phyloP scores from a whole-genome alignment of 1,284 basidiomycete species.

The Heterobasidion parviporum region DNA sequence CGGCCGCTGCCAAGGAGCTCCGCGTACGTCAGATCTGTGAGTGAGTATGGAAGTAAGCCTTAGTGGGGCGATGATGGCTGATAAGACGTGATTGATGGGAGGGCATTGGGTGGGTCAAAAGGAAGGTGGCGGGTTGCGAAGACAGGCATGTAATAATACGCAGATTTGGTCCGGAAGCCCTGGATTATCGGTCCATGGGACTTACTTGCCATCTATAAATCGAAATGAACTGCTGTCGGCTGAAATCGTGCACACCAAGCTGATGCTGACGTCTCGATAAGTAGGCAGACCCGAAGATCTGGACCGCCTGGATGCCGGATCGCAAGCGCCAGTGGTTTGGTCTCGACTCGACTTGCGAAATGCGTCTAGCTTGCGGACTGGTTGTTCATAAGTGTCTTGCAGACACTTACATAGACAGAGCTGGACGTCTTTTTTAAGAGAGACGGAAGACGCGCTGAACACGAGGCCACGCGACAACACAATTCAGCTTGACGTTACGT shows the following conservation, averaged over 20 bases:
- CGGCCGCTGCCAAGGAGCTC: neutral
- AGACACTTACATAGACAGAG: too few relatives aligned
- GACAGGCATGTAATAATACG: neutral
- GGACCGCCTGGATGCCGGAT: too few relatives aligned
- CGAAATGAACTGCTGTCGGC: too few relatives aligned
- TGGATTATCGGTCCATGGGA: neutral
- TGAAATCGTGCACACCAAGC: too few relatives aligned
- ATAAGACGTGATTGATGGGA: constrained; percentile 40
- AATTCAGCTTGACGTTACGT: constrained; percentile 7
- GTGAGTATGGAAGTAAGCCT: neutral
- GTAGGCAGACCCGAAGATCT: too few relatives aligned
- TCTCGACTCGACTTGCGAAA: too few relatives aligned
- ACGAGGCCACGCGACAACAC: neutral
- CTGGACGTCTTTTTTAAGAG: too few relatives aligned
- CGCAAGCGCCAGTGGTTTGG: too few relatives aligned
- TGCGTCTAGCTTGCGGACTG: too few relatives aligned
- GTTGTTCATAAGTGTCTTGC: too few relatives aligned
- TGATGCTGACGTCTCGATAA: too few relatives aligned
- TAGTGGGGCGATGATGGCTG: constrained; percentile 17
- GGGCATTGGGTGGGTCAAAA: constrained; percentile 10
- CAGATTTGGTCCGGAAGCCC: neutral
- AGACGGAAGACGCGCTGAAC: too few relatives aligned
- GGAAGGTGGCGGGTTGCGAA: constrained; percentile 3
- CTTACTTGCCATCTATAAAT: neutral
- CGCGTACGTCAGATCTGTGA: neutral